These are phyloP conservation scores for Calamus simplicifolius DNA, from an alignment of 176 grass and related monocot species.

Conservation along the genomic window DNA sequence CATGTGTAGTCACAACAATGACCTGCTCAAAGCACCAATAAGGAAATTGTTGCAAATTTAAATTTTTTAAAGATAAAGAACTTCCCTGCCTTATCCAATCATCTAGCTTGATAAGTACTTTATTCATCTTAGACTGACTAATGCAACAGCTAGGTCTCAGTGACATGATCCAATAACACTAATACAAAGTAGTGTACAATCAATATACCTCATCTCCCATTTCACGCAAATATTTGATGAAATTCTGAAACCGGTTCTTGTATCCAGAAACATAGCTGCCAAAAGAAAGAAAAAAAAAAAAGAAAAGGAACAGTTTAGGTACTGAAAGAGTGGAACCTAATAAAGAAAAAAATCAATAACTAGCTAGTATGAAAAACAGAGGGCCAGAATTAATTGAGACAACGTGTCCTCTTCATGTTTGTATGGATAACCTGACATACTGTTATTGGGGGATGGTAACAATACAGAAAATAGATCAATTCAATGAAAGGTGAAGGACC, in stretches of 20 bases:
- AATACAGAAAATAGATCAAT: too few species aligned
- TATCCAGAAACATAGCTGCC: slow-evolving; percentile 44
- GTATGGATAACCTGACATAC: too few species aligned
- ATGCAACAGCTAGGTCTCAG: too few species aligned
- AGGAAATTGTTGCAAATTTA: not conserved
- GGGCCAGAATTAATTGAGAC: too few species aligned
- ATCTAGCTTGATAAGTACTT: not conserved
- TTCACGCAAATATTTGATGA: slow-evolving; percentile 64
- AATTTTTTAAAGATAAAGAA: not conserved
- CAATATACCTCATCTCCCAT: slow-evolving; percentile 59
- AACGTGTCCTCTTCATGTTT: too few species aligned
- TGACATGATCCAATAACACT: not conserved
- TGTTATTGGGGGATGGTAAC: too few species aligned
- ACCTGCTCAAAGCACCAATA: slow-evolving; percentile 43
- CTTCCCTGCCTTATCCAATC: not conserved
- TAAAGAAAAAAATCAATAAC: too few species aligned
- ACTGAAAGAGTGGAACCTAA: too few species aligned
- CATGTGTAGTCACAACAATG: slow-evolving; percentile 88
- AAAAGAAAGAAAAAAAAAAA: not conserved
- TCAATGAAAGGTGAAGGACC: too few species aligned
- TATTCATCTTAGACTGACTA: slow-evolving; percentile 18
- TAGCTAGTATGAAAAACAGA: too few species aligned
- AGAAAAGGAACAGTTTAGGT: not conserved
- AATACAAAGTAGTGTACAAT: not conserved
- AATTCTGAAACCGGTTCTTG: slow-evolving; percentile 70